Evolutionary conservation across 2,329 filamentous ascomycete genomes (phyloP).

Genomic region (Exophiala sp.): DNA sequence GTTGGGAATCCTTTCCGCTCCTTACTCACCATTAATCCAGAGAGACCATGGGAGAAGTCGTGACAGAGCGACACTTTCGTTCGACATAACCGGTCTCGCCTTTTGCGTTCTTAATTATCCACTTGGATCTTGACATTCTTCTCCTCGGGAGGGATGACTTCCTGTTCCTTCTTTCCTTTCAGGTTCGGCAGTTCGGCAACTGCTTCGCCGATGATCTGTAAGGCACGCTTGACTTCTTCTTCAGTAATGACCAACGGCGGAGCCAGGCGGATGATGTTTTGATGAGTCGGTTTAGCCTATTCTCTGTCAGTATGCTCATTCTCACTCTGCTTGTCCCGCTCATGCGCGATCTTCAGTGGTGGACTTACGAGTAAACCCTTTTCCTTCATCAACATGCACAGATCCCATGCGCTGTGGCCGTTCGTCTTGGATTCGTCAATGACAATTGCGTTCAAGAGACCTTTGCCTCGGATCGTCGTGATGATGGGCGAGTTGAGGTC

Average conservation of each 20-base stretch:
- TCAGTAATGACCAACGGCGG: constrained; percentile 93
- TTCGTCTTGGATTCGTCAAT: constrained; percentile 84
- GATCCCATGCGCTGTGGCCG: constrained; percentile 88
- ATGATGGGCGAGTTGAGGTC: constrained; percentile 76
- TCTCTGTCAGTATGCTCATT: constrained; percentile 13
- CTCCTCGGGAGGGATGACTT: constrained; percentile 54
- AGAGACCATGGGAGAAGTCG: too few species aligned
- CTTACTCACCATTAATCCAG: too few species aligned
- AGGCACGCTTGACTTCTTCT: constrained; percentile 69
- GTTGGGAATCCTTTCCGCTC: too few species aligned
- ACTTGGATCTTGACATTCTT: constrained; percentile 57
- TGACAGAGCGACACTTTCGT: too few species aligned
- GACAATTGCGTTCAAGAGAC: constrained; percentile 88
- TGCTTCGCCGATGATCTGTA: constrained; percentile 74
- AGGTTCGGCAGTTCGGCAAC: constrained; percentile 71
- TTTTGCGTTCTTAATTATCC: constrained; percentile 46
- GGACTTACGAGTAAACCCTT: constrained; percentile 81
- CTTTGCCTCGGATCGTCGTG: constrained; percentile 79
- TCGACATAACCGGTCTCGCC: background rate
- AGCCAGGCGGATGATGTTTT: constrained; percentile 97
- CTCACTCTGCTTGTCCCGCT: background rate
- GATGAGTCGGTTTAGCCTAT: constrained; percentile 94
- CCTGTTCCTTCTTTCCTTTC: constrained; percentile 51
- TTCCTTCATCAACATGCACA: constrained; percentile 90
- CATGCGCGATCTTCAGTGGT: constrained; percentile 23